These are phyloP conservation scores for Gossypium gossypioides DNA, from an alignment of 441 rosid species.

Conservation along the genomic window DNA sequence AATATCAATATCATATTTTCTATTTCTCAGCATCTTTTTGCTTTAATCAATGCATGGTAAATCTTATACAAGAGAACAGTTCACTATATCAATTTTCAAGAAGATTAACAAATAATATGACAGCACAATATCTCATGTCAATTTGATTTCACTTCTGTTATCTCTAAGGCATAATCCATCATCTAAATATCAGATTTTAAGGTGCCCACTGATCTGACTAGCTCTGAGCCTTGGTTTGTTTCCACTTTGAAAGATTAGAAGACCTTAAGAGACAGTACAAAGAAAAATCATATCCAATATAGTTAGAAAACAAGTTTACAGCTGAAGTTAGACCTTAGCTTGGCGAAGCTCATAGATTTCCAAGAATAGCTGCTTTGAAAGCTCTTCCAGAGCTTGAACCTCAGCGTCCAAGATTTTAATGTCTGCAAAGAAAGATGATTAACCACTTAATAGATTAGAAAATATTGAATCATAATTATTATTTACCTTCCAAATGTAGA, in stretches of 20 bases:
- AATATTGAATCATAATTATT: background rate
- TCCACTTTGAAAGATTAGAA: background rate
- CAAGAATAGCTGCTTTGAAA: conserved; percentile 92
- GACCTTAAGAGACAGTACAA: background rate
- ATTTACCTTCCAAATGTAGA: background rate
- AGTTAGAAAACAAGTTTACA: background rate
- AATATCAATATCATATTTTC: background rate
- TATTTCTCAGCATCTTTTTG: background rate
- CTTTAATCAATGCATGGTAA: background rate
- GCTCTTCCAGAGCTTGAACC: conserved; percentile 88
- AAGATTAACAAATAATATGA: background rate
- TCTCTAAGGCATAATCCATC: background rate
- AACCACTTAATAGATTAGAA: background rate
- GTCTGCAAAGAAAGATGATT: conserved; percentile 35
- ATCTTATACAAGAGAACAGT: background rate
- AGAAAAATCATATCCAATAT: background rate
- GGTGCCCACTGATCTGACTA: background rate
- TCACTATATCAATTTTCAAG: background rate
- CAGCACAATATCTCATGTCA: background rate
- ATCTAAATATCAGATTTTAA: background rate
- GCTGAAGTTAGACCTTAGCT: conserved; percentile 58
- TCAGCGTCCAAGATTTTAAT: conserved; percentile 82
- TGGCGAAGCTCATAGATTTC: conserved; percentile 98
- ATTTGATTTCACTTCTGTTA: background rate
- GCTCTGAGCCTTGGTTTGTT: background rate